Evolutionary conservation across 2,329 filamentous ascomycete genomes (phyloP).

Genomic region (Penicillium sp.): DNA sequence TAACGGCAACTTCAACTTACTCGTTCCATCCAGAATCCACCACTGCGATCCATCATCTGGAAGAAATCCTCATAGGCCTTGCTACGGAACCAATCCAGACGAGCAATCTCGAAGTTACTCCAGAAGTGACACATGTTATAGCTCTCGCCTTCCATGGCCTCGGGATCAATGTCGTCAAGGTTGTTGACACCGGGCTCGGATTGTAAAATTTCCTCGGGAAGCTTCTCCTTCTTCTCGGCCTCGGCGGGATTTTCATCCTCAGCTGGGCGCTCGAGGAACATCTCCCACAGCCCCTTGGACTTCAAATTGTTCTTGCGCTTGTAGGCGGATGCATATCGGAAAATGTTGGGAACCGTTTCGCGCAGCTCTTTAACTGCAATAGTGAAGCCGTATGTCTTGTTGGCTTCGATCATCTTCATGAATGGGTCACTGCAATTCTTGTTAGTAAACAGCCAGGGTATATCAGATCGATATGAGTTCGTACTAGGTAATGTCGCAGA

Average conservation of each 20-base stretch:
- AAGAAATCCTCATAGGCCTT: constrained; percentile 98
- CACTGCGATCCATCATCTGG: constrained; percentile 96
- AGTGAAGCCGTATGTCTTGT: constrained; percentile 98
- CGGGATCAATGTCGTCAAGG: constrained; percentile 81
- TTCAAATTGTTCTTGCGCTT: constrained; percentile 89
- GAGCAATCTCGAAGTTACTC: constrained; percentile 99
- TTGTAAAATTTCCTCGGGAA: constrained; percentile 81
- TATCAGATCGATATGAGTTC: constrained; percentile 27
- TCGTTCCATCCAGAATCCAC: constrained; percentile 98
- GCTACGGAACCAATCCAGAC: constrained; percentile 93
- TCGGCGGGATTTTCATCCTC: constrained; percentile 58
- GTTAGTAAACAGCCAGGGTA: constrained; percentile 7
- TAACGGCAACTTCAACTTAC: constrained; percentile 58
- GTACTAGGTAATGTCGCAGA: constrained; percentile 99
- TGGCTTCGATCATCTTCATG: constrained; percentile 86
- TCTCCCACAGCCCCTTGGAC: constrained; percentile 95
- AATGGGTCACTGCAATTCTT: constrained; percentile 75
- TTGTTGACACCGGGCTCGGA: constrained; percentile 72
- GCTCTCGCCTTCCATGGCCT: constrained; percentile 94
- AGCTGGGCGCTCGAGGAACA: constrained; percentile 79
- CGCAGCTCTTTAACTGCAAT: constrained; percentile 98
- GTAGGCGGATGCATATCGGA: constrained; percentile 97
- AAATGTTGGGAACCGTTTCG: constrained; percentile 98
- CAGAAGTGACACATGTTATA: constrained; percentile 99
- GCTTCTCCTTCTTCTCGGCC: constrained; percentile 65